These are phyloP conservation scores for Leccinum olivaceoglutinosum DNA, from an alignment of 1,284 basidiomycete species.

Conservation along the genomic window DNA sequence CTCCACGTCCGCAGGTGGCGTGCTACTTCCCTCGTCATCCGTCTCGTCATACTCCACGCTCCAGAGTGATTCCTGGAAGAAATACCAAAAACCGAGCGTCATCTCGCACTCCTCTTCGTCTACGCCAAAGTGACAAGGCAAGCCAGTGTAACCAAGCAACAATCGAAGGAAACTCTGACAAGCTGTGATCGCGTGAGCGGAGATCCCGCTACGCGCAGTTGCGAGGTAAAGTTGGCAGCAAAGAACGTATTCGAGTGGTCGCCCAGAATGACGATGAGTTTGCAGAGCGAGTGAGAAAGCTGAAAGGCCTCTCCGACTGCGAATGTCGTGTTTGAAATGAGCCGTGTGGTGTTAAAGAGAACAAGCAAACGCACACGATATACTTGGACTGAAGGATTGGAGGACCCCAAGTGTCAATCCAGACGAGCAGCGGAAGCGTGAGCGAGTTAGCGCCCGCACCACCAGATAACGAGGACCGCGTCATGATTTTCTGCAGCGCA, in stretches of 20 bases:
- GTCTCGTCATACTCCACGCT: constrained; percentile 57
- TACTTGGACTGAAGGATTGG: constrained; percentile 47
- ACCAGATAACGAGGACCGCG: constrained; percentile 64
- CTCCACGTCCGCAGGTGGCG: constrained; percentile 27
- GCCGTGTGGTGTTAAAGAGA: neutral
- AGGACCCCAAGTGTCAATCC: constrained; percentile 56
- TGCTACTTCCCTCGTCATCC: constrained; percentile 34
- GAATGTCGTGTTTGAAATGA: neutral
- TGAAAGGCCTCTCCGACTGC: constrained; percentile 44
- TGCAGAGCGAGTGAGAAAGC: constrained; percentile 65
- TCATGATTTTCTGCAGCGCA: constrained; percentile 52
- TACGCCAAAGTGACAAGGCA: constrained; percentile 69
- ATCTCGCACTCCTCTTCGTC: constrained; percentile 86
- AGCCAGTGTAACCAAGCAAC: constrained; percentile 69
- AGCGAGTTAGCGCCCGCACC: constrained; percentile 68
- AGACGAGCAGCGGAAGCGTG: constrained; percentile 78
- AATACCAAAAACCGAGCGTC: constrained; percentile 83
- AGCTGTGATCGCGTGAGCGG: constrained; percentile 38
- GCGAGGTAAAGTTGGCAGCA: constrained; percentile 58
- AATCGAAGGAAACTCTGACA: constrained; percentile 70
- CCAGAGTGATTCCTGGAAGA: constrained; percentile 86
- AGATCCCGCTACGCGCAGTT: constrained; percentile 26
- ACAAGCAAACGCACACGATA: constrained; percentile 32
- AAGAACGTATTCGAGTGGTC: constrained; percentile 85
- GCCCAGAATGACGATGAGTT: constrained; percentile 73